phyloP scores from a whole-genome alignment of 768 basidiomycete genomes.

The Lentinula sp. region DNA sequence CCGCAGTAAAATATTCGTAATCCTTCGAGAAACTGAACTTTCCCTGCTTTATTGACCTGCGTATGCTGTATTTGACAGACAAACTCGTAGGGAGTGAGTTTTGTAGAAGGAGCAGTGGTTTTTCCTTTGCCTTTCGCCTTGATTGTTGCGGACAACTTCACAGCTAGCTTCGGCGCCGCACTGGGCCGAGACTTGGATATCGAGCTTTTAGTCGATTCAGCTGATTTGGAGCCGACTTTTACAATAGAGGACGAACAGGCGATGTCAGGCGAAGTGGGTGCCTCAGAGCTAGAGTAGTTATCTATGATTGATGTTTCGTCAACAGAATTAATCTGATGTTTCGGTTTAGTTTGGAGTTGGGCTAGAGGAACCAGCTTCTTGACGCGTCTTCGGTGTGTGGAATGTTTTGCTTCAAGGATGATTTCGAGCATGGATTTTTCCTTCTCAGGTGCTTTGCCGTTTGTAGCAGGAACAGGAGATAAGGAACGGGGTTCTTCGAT shows the following conservation, averaged over 20 bases:
- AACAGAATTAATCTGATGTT: background rate
- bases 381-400: background rate
- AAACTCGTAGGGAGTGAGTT: background rate
- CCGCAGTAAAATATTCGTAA: background rate
- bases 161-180: background rate
- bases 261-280: background rate
- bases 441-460: background rate
- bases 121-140: background rate
- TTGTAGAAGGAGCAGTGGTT: background rate
- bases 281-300: background rate
- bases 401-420: background rate
- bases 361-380: background rate
- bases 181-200: background rate
- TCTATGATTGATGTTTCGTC: background rate
- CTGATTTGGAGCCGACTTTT: background rate
- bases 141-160: background rate
- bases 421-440: background rate
- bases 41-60: background rate
- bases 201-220: background rate
- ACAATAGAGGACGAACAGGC: background rate
- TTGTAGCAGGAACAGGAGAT: background rate
- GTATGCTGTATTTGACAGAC: background rate
- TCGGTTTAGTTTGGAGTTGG: background rate
- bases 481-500: background rate
- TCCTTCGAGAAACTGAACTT: background rate